These are phyloP conservation scores for Lactarius trivialis DNA, from an alignment of 768 basidiomycete species.

Conservation along the genomic window DNA sequence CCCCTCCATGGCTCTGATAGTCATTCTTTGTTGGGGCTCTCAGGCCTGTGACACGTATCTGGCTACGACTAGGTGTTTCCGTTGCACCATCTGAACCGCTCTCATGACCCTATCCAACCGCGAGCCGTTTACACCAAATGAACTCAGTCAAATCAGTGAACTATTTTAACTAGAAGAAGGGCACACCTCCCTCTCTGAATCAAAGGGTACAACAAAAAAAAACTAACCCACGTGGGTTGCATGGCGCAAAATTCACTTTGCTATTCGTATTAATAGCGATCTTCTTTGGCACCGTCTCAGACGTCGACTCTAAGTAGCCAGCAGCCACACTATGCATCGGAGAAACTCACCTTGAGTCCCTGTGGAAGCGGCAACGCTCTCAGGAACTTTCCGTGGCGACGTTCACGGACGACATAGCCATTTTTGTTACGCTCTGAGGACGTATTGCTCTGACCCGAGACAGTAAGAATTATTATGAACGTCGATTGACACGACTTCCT, in stretches of 20 bases:
- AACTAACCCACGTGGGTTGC: not conserved
- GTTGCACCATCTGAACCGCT: not conserved
- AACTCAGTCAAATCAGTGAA: not conserved
- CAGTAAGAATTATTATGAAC: constrained; percentile 42
- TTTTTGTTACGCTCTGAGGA: constrained; percentile 32
- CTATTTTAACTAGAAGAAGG: not conserved
- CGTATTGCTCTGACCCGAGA: constrained; percentile 42
- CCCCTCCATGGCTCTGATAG: too few species aligned
- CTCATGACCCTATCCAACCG: too few species aligned
- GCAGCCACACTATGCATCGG: not conserved
- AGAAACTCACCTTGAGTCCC: constrained; percentile 26
- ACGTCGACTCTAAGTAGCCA: constrained; percentile 25
- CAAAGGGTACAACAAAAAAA: not conserved
- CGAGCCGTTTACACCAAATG: not conserved
- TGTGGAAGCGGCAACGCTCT: constrained; percentile 26
- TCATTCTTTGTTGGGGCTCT: too few species aligned
- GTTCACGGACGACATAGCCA: constrained; percentile 32
- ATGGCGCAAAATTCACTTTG: not conserved
- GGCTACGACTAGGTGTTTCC: not conserved
- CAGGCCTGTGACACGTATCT: not conserved
- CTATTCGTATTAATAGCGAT: constrained; percentile 29
- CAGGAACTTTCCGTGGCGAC: constrained; percentile 27
- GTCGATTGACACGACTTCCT: constrained; percentile 46
- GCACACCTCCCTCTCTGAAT: not conserved
- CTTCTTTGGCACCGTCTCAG: constrained; percentile 40